Evolutionary conservation across 768 basidiomycete genomes (phyloP).

Genomic region (Tylopilus felleus): DNA sequence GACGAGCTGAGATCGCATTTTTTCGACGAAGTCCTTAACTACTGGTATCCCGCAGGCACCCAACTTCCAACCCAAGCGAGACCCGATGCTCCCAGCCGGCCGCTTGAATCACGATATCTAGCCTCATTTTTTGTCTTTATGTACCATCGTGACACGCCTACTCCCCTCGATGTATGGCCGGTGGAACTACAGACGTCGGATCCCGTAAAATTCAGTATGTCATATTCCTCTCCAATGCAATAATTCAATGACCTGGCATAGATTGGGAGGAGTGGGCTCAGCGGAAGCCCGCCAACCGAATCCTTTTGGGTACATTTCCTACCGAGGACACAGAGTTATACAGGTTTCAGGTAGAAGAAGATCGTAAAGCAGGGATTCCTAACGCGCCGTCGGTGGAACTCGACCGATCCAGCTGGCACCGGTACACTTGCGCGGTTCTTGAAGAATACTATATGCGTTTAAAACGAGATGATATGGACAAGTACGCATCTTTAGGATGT

Average conservation of each 20-base stretch:
- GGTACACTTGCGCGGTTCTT: not conserved
- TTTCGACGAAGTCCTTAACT: not conserved
- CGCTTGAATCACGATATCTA: not conserved
- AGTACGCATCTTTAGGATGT: too few relatives aligned
- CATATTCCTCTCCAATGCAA: not conserved
- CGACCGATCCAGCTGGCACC: not conserved
- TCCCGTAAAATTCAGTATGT: not conserved
- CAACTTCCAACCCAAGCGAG: not conserved
- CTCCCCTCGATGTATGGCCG: not conserved
- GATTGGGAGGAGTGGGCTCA: not conserved
- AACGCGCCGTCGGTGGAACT: not conserved
- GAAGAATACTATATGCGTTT: not conserved
- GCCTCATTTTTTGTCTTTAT: not conserved
- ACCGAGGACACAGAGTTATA: not conserved
- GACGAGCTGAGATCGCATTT: not conserved
- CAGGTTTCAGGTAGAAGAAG: not conserved
- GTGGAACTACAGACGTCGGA: not conserved
- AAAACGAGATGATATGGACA: not conserved
- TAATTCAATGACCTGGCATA: not conserved
- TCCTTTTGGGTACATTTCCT: not conserved
- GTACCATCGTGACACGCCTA: not conserved
- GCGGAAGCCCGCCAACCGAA: not conserved
- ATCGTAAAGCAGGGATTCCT: not conserved
- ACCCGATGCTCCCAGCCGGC: not conserved
- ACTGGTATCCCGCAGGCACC: not conserved